Base-by-base conservation (phyloP, 352 stramenopile species). In the Phytopythium mirpurense region DNA sequence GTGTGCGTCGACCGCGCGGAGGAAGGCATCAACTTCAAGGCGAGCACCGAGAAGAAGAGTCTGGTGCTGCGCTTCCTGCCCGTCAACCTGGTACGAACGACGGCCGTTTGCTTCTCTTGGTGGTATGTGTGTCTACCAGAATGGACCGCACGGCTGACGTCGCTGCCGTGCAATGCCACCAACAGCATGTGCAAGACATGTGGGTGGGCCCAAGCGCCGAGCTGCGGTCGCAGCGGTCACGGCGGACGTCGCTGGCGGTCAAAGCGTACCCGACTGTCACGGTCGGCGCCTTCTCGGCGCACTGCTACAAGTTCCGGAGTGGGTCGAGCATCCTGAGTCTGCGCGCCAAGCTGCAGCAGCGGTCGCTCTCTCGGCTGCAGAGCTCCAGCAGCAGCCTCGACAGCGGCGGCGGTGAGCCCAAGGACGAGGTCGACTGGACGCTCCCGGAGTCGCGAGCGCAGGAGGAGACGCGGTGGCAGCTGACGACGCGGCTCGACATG, bases 231-330 rank as follows among this genome's bases (percentile, higher is more conserved):
- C 79, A 93, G 37, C 62, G 71, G 35, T 77, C 74, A 26, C 65
- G 80, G 31, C 70, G 83, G 31, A 88, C 78, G 10, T 83, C 78
- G n/a, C 56, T 60, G 2, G 65, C 59, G 4, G 80, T 93, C 18
- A 80, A 78, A 45, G 65, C 71, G 31, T 91, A 91, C 62, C 67
- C 79, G 32, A 85, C 73, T 14, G 65, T 90, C 14, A 94, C 83
- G 1, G 78, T 90, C 15, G 83, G 83, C 19, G 81, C 83, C 3
- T 94, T 94, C 63, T 76, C 83, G 18, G 82, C 81, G 15, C 81
- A 92, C 50, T 88, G 74, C 36, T 88, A 83, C 57, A 91, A 91
- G 45, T 93, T 93, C 32, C 80, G 81, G n/a, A 76, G 88, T 48
- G 73, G 75, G 2, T 64, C 63, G 7, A 83, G 82, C n/a, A 86